A percentile compares a stretch with the other conserved stretches of the same genome.
Evolutionary conservation across 2,329 filamentous ascomycete genomes (phyloP).

Genomic region (Colletotrichum godetiae): DNA sequence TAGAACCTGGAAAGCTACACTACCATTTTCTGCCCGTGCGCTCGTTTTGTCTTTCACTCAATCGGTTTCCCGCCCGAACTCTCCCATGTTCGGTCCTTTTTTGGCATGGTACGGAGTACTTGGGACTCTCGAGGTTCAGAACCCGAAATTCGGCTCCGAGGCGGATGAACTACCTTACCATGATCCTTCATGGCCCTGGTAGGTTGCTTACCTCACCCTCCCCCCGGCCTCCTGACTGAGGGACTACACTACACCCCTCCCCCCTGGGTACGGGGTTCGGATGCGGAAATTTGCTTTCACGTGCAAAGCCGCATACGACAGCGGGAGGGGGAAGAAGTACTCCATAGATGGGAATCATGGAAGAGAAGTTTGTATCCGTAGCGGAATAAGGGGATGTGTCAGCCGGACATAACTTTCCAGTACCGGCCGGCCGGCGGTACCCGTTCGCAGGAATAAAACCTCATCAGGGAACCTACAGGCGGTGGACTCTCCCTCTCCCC

Average conservation of each 20-base stretch:
- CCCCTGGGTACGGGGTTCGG: background rate
- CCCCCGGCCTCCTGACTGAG: too few species aligned
- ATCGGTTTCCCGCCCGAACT: background rate
- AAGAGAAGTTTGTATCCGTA: background rate
- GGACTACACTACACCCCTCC: background rate
- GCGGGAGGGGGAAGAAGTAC: background rate
- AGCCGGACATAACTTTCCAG: background rate
- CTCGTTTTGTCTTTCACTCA: background rate
- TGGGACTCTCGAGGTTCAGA: background rate
- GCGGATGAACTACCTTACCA: background rate
- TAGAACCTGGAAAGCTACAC: background rate
- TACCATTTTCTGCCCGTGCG: background rate
- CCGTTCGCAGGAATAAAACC: background rate
- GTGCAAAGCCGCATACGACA: background rate
- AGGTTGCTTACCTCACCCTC: background rate
- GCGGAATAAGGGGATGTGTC: background rate
- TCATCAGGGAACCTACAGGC: background rate
- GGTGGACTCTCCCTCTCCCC: background rate
- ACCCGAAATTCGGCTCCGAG: background rate
- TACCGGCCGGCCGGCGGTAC: background rate
- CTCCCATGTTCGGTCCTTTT: background rate
- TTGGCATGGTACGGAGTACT: background rate
- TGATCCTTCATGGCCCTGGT: too few species aligned
- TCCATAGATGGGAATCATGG: background rate
- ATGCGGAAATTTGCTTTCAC: background rate